A percentile compares a stretch with the other conserved stretches of the same genome.
Evolutionary conservation across 257 asterid species (phyloP).

Genomic region (Solanum etuberosum): DNA sequence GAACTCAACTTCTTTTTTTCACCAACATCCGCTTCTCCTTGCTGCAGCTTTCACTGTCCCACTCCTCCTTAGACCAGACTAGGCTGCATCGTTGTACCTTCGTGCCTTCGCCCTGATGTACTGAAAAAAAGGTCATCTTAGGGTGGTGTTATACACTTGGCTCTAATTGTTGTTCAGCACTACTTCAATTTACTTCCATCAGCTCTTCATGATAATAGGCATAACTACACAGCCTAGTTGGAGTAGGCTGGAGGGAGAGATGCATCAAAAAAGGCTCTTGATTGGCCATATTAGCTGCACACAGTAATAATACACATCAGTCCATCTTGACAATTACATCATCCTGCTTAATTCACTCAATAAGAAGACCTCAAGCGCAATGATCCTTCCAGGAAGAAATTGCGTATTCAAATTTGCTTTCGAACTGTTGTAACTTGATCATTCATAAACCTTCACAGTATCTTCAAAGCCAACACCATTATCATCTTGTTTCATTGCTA

Average conservation of each 20-base stretch:
- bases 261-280: neutral
- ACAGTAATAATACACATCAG: neutral
- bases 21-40: neutral
- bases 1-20: neutral
- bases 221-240: neutral
- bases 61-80: neutral
- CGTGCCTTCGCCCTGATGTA: neutral
- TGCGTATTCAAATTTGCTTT: neutral
- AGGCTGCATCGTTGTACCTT: neutral
- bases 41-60: neutral
- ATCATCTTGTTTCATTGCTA: slow-evolving; percentile 32
- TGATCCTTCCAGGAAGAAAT: neutral
- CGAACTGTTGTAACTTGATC: neutral
- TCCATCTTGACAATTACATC: neutral
- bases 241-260: neutral
- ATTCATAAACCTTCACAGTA: slow-evolving; percentile 18
- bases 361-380: neutral
- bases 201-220: neutral
- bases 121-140: neutral
- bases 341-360: neutral
- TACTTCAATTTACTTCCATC: neutral
- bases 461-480: slow-evolving; percentile 20
- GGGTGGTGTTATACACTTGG: neutral
- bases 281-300: neutral
- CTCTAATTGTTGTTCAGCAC: neutral